Percentiles rank a stretch among this genome's conserved stretches.
phyloP scores from a whole-genome alignment of 257 asterid genomes.

The Perilla frutescens region DNA sequence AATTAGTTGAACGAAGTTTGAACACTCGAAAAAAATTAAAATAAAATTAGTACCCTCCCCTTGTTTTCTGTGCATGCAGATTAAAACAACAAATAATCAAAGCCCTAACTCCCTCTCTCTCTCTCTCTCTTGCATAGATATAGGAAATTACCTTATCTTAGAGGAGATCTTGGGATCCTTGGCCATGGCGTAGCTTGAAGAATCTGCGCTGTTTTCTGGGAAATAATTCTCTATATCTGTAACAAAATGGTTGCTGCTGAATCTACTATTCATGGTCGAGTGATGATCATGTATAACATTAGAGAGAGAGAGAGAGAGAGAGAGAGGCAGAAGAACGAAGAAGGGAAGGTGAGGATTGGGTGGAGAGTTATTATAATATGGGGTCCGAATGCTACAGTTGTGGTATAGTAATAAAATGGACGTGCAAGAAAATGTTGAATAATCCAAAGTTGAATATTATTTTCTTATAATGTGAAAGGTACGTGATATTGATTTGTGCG shows the following conservation, averaged over 20 bases:
- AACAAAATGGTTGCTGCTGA: slow-evolving; percentile 30
- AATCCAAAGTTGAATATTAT: slow-evolving; percentile 46
- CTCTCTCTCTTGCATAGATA: not conserved
- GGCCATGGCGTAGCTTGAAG: slow-evolving; percentile 48
- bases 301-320: slow-evolving; percentile 23
- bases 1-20: not conserved
- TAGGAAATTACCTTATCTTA: slow-evolving; percentile 51
- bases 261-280: slow-evolving; percentile 47
- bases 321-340: not conserved
- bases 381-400: slow-evolving; percentile 52
- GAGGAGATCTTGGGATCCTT: slow-evolving; percentile 48
- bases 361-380: slow-evolving; percentile 35
- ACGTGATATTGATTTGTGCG: slow-evolving; percentile 40
- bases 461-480: slow-evolving; percentile 52
- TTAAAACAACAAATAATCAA: slow-evolving; percentile 8
- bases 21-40: not conserved
- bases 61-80: slow-evolving; percentile 38
- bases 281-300: slow-evolving; percentile 17
- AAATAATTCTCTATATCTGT: slow-evolving; percentile 49
- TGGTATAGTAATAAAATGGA: slow-evolving; percentile 52
- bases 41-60: not conserved
- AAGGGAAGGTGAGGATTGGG: slow-evolving; percentile 38
- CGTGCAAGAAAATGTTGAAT: slow-evolving; percentile 77
- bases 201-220: slow-evolving; percentile 59
- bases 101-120: not conserved